Evolutionary conservation across 1,139 yeast species (phyloP), one percentile per base, ranked within the genome.

Genomic region (Candida neerlandica): DNA sequence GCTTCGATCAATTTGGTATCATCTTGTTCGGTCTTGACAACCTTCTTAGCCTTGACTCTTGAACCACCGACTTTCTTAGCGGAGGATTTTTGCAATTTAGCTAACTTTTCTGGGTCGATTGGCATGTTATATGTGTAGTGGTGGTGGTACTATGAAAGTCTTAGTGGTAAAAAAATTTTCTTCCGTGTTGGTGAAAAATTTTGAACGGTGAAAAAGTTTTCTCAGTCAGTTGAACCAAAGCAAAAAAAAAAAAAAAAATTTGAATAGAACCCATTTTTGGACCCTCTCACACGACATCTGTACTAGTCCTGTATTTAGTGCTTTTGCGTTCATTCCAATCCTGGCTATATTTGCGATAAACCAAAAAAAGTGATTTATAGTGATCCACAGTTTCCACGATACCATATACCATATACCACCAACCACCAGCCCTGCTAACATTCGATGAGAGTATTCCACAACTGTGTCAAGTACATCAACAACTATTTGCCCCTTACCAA

Each of bases 1-100:
- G 96, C 84, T 62, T 86, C 89, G 76, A 90, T 94, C 74, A 94
- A 82, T 77, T 91, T 90, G 75, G 92, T 81, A 79, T 91, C 95
- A 64, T 89, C 96, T 64, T 84, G 90, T 69, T 86, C 94, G 58
- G 78, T 68, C 67, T 81, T 78, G 71, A 69, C 78, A 57, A 61
- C 70, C 80, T 84, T 85, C 77, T 82, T 87, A 72, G 86, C 84
- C 78, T 82, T 87, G 69, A 85, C 86, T 85, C 97, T 89, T 76
- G 84, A 83, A 76, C 96, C 96, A 74, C 92, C 95, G 64, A 87
- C 87, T 73, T 85, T 87, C 81, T 83, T 85, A 71, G 77, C 72
- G 58, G 85, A 73, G 57, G 82, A 75, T 71, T 86, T 85, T 76
- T 86, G 91, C 72, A 87, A 80, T 75, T 86, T 86, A 64, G 92